Base-by-base conservation (phyloP, 345 rosid genomes). In the Hibiscus tridactylites region DNA sequence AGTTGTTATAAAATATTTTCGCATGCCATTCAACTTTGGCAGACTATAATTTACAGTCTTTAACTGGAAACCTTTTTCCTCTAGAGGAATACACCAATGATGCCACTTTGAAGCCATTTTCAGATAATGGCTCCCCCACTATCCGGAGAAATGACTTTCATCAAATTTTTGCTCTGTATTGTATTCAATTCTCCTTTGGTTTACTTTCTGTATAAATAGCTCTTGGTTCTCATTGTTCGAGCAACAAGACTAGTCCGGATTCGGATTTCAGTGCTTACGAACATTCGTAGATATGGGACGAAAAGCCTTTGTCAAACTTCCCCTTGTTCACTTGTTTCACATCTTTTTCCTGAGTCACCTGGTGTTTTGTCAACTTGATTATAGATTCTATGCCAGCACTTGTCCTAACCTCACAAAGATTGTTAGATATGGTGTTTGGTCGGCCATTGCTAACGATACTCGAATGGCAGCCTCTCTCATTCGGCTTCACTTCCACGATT, bases 401-500 rank as follows among this genome's bases (percentile, higher is more conserved):
- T 89, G 94, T 75, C 91, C 91, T 2, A 72, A 26, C 65, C 82
- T 87, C 71, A 70, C 72, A 0, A 80, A 29, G 42, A 81, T 84
- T 24, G 85, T 89, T 42, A 83, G 84, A 19, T 76, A 7, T 24
- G 86, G 86, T 13, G 81, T 89, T 65, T 76, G 68, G 81, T 81
- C 86, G 0, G 94, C 94, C 17, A 79, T 87, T 7, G 16, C 77
- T 9, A 89, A 89, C 52, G 94, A 87, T 39, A 81, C 88, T 2
- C 79, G 94, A 63, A 87, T 87, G 87, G 88, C 88, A 0, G 91
- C 94, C 12, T 89, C 94, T 62, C 81, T 88, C 46, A 39, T 87
- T 73, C 79, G 91, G 72, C 89, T 88, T 75, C 90, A 86, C 74
- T 86, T 86, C 81, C 94, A 89, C 67, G 91, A 89, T 73, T 87